phyloP scores from a whole-genome alignment of 257 asterid genomes.

The Paulownia fortunei region DNA sequence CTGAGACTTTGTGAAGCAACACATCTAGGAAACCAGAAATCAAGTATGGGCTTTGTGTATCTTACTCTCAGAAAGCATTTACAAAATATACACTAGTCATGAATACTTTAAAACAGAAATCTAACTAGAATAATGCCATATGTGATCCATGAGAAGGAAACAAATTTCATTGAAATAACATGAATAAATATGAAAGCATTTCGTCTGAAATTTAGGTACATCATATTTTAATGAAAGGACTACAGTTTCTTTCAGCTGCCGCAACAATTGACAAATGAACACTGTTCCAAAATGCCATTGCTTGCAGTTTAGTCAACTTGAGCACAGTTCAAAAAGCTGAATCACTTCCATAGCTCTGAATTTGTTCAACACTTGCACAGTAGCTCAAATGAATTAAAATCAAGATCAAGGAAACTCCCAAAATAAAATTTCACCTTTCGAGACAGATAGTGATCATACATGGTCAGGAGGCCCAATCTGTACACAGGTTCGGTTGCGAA shows the following conservation, averaged over 20 bases:
- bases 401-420: conserved; percentile 30
- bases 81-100: neutral
- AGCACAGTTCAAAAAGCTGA: conserved; percentile 12
- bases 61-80: neutral
- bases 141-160: conserved; percentile 1
- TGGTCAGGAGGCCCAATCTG: conserved; percentile 91
- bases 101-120: neutral
- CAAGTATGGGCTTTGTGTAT: neutral
- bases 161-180: neutral
- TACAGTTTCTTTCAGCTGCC: neutral
- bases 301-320: neutral
- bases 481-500: conserved; percentile 95
- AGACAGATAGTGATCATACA: conserved; percentile 95
- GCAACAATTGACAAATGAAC: neutral
- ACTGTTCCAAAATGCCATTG: neutral
- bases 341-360: conserved; percentile 12
- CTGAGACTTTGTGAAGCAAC: neutral
- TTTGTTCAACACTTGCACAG: neutral
- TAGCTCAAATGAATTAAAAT: conserved; percentile 28
- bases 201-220: neutral
- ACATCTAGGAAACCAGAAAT: conserved; percentile 9
- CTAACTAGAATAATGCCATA: neutral
- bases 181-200: neutral
- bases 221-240: neutral
- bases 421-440: conserved; percentile 71